Evolutionary conservation across 495 filamentous ascomycete species (phyloP).

Genomic region (Aspergillus homomorphus): DNA sequence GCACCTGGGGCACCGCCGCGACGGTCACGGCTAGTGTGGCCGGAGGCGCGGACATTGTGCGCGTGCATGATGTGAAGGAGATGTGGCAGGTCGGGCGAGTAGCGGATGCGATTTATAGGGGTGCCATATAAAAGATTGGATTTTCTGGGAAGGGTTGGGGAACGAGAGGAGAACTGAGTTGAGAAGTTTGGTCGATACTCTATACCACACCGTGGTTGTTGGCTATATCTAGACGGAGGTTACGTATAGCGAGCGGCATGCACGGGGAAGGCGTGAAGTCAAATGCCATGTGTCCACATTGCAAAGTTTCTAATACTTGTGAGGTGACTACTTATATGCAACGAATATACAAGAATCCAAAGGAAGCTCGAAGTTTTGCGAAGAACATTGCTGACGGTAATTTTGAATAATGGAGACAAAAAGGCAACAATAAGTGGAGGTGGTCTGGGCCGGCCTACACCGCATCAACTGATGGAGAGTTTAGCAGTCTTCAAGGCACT

Average conservation of each 20-base stretch:
- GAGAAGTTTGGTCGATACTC: background rate
- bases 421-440: background rate
- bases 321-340: background rate
- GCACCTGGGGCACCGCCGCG: conserved; percentile 83
- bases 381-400: background rate
- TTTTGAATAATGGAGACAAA: conserved; percentile 1
- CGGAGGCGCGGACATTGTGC: conserved; percentile 91
- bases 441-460: background rate
- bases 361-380: background rate
- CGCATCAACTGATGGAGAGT: background rate
- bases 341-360: conserved; percentile 15
- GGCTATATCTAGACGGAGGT: background rate
- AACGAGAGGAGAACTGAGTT: too few relatives aligned
- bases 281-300: background rate
- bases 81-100: conserved; percentile 87
- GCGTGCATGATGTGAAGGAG: conserved; percentile 90
- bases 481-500: background rate
- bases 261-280: background rate
- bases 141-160: background rate
- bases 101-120: conserved; percentile 84
- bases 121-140: conserved; percentile 13
- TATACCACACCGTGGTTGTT: background rate
- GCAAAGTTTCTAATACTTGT: background rate
- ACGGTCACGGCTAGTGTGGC: conserved; percentile 83
- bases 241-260: background rate